Base-by-base conservation (phyloP, 2,329 filamentous ascomycete species). In the Knufia petricola region DNA sequence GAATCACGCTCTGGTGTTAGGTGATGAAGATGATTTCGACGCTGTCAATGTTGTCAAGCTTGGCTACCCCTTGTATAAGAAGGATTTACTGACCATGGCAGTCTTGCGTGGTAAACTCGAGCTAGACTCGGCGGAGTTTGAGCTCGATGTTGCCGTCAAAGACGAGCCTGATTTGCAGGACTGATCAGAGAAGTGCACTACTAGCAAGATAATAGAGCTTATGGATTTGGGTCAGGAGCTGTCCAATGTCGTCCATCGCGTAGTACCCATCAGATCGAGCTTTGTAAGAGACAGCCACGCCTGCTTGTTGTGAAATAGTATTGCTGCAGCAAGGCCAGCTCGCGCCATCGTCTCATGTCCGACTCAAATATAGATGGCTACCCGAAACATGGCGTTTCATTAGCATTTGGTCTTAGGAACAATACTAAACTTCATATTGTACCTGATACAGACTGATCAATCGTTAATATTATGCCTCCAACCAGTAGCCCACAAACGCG, bases 41-140 rank as follows among this genome's bases (percentile, higher is more conserved):
- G 62, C 58, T 3, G 51, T 57, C 1, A 56, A 53, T 3, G 50
- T 73, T 19, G 52, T 60, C 4, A 56, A 65, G 10, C 54, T 61
- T 0, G 64, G 63, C 0, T 51, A 59, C n/a, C 56, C 45, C 4
- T 64, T 67, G 39, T 73, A 66, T 43, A 60, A 60, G n/a, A 70
- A 66, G 52, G 67, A 71, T 30, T 56, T 74, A 2, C 54, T 75
- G 10, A 61, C 65, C 0, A 60, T 65, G 34, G 67, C 67, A 46
- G 67, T 73, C 36, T 56, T 74, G 17, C 61, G 65, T n/a, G 71
- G 69, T 1, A 48, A 55, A 1, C 45, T 74, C 2, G 63, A 71
- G 31, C 55, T 67, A 1, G 59, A 67, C 20, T 41, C 46, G 10
- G 59, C 66, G 1, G 69, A 71, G 40, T 69, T 69, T 56, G 60